Evolutionary conservation across 2,329 filamentous ascomycete species (phyloP), one percentile per base, ranked within the genome.

Genomic region (Aspergillus versicolor): DNA sequence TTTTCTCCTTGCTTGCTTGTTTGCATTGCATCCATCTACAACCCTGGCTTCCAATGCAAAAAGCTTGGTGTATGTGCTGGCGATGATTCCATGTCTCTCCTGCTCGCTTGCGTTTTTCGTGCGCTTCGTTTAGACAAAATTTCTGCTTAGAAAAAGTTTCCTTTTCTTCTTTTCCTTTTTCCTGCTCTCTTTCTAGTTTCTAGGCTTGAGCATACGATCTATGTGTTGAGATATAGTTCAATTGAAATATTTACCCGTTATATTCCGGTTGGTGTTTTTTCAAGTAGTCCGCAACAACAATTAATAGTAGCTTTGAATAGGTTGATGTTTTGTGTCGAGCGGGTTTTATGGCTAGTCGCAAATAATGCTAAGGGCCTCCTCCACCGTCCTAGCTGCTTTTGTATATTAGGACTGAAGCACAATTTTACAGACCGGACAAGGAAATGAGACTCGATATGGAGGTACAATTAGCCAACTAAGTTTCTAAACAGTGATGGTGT

Each of bases 61-160:
- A 27, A 45, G 43, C 21, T n/a, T 24, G 22, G 13, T 30, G 68
- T 69, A 67, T 69, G 65, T 68, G 69, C 60, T 60, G 58, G 60
- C 60, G 58, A 61, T 37, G 12, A 37, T 37, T 37, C 13, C 34
- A 37, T 37, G 34, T 46, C 9, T 45, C 13, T 27, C 24, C 15
- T 15, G 13, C 5, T 13, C 22, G 11, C 9, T 45, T 42, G 40
- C 42, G 48, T 50, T 53, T 48, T 42, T 49, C 24, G 27, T 51
- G 40, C 43, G 30, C 38, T 24, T 21, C 51, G 24, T 21, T 47
- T 44, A 21, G 27, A 47, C 30, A 4, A 52, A 34, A 32, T 43
- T 32, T 52, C 38, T 27, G n/a, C 27, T 13, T 34, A 34, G 17
- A 37, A 52, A 43, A 46, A 32, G 27, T 51, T 24, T n/a, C 40